Evolutionary conservation across 2,329 filamentous ascomycete genomes (phyloP).

Genomic region (Scedosporium apiospermum): DNA sequence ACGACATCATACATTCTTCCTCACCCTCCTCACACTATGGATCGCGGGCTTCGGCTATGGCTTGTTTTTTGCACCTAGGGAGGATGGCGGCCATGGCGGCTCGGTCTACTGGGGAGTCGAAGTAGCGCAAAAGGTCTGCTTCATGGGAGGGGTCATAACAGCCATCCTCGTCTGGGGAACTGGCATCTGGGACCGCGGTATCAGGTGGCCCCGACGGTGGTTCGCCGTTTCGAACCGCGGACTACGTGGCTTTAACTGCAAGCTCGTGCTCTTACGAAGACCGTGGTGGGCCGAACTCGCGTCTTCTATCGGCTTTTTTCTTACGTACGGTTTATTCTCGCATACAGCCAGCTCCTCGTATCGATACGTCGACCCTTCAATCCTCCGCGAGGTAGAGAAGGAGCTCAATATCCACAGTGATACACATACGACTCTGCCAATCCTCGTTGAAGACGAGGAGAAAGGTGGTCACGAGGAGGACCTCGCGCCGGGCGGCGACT

Average conservation of each 20-base stretch:
- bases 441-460: constrained; percentile 46
- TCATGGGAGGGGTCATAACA: constrained; percentile 84
- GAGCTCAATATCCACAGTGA: constrained; percentile 40
- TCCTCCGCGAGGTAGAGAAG: constrained; percentile 51
- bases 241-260: constrained; percentile 86
- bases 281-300: constrained; percentile 72
- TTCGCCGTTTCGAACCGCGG: constrained; percentile 83
- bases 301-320: constrained; percentile 64
- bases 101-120: constrained; percentile 96
- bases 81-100: constrained; percentile 89
- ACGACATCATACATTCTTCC: constrained; percentile 87
- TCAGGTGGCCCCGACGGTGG: constrained; percentile 90
- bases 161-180: constrained; percentile 84
- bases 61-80: constrained; percentile 88
- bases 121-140: constrained; percentile 78
- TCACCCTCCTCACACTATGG: constrained; percentile 73
- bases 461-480: constrained; percentile 74
- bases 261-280: constrained; percentile 80
- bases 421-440: constrained; percentile 29
- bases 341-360: constrained; percentile 60
- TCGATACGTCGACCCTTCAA: constrained; percentile 61
- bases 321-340: constrained; percentile 66
- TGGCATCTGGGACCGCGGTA: constrained; percentile 90
- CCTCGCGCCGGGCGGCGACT: constrained; percentile 79
- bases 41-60: constrained; percentile 78